Evolutionary conservation across 1,139 yeast genomes (phyloP).

Genomic region (Geotrichum fermentans): DNA sequence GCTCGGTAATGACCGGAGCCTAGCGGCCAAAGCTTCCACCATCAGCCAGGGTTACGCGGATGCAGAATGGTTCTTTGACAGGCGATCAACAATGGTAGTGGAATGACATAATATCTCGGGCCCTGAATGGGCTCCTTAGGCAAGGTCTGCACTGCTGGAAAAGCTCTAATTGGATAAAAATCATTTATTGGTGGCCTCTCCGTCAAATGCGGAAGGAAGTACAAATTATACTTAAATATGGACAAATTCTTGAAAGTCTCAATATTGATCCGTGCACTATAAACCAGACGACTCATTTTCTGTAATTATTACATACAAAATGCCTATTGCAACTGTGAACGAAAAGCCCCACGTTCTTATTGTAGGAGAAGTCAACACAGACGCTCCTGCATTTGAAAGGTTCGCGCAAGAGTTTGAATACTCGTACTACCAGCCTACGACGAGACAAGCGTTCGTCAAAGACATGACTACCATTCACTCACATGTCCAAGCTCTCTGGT

Average conservation of each 20-base stretch:
- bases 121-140: too few relatives aligned
- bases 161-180: too few relatives aligned
- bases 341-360: conserved; percentile 22
- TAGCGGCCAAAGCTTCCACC: conserved; percentile 1
- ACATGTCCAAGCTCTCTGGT: conserved; percentile 26
- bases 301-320: neutral
- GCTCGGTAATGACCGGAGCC: conserved; percentile 12
- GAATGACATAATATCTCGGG: too few relatives aligned
- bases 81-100: too few relatives aligned
- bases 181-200: too few relatives aligned
- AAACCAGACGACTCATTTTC: too few relatives aligned
- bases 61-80: too few relatives aligned
- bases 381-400: conserved; percentile 13
- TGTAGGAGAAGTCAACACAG: conserved; percentile 19
- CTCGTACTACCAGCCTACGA: conserved; percentile 18
- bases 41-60: conserved; percentile 5
- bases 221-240: too few relatives aligned
- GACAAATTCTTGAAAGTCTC: too few relatives aligned
- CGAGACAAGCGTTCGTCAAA: conserved; percentile 23
- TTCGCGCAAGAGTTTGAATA: conserved; percentile 10
- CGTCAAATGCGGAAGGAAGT: too few relatives aligned
- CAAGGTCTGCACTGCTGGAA: too few relatives aligned
- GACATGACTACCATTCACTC: conserved; percentile 23
- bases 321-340: conserved; percentile 11
- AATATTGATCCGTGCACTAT: too few relatives aligned